Percentiles rank a stretch among this genome's conserved stretches.
These are phyloP conservation scores for Fistulina hepatica DNA, from an alignment of 1,284 basidiomycete species.

Conservation along the genomic window DNA sequence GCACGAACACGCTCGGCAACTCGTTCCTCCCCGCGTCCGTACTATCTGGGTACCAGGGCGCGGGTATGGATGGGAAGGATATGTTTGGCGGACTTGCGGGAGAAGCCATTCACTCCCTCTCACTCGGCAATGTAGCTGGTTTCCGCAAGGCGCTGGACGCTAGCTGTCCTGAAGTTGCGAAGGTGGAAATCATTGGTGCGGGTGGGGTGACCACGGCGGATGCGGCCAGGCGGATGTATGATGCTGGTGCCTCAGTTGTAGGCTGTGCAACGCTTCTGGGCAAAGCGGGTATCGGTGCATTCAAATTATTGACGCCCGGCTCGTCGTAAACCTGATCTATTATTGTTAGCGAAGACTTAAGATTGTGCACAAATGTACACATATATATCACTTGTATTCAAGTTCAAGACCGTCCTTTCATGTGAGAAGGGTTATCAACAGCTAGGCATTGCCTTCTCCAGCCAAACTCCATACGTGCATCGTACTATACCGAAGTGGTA, in stretches of 20 bases:
- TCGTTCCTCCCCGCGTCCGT: constrained; percentile 46
- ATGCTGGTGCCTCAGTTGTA: constrained; percentile 60
- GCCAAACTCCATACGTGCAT: too few species aligned
- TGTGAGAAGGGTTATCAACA: too few species aligned
- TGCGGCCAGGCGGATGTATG: constrained; percentile 51
- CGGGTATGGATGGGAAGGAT: constrained; percentile 3
- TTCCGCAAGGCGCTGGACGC: constrained; percentile 41
- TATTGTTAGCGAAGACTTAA: too few species aligned
- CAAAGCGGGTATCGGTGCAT: constrained; percentile 40
- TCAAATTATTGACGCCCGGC: too few species aligned
- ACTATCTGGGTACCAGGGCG: constrained; percentile 23
- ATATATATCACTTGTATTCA: constrained; percentile 1
- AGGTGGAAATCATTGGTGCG: constrained; percentile 50
- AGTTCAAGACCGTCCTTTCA: too few species aligned
- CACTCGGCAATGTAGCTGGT: constrained; percentile 62
- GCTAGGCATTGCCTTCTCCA: too few species aligned
- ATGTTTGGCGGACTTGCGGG: constrained; percentile 26
- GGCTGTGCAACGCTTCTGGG: constrained; percentile 69
- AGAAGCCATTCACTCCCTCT: constrained; percentile 59
- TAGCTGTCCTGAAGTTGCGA: constrained; percentile 12
- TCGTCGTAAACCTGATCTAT: too few species aligned
- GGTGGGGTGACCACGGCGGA: constrained; percentile 62
- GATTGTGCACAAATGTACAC: constrained; percentile 1
- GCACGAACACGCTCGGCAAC: constrained; percentile 70
- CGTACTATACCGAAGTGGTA: too few species aligned